Base-by-base conservation (phyloP, 2,329 filamentous ascomycete species). In the Fusarium incarnatum region DNA sequence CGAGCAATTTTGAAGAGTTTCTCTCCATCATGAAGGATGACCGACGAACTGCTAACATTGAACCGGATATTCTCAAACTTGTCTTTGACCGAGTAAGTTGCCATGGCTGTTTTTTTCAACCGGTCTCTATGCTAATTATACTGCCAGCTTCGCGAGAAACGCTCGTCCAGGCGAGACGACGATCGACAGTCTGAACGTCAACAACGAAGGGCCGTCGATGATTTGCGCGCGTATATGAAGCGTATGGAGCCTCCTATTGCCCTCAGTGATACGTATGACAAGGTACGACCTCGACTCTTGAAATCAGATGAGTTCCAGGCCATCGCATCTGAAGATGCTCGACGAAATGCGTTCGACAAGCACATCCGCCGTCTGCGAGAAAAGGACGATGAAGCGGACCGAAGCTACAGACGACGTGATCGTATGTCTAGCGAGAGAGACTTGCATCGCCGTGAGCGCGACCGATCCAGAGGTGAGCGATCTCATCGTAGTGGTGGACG, bases 1-100 rank as follows among this genome's bases (percentile, higher is more conserved):
- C 92, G 76, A 98, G 94, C 75, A 91, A 92, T 48, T 90, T 97
- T 80, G 92, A 97, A 77, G 94, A 97, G 77, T 98, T 98, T 83
- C 84, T 91, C 78, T 85, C 88, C 77, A 85, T 96, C 75, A 90
- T 98, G 86, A 91, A 90, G 80, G 89, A 90, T 85, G 94, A 98
- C 86, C 89, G 90, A 77, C 93, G 94, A 78, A 97, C 94, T 85
- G 90, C 92, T 86, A 91, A 91, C 84, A 91, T 97, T 86, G 90
- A 94, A 78, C 87, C 88, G 76, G 92, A 97, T 71, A 90, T 91
- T 64, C 84, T 97, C 75, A 86, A 87, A 74, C 86, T 96, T 72
- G 92, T 98, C 66, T 98, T 96, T 81, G 90, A 96, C 75, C 91
- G 94, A 73, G 89, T 91, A 82, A 77, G 87, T 82, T 42, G 49